phyloP scores from a whole-genome alignment of 352 stramenopile species.

The Phytophthora citricola region DNA sequence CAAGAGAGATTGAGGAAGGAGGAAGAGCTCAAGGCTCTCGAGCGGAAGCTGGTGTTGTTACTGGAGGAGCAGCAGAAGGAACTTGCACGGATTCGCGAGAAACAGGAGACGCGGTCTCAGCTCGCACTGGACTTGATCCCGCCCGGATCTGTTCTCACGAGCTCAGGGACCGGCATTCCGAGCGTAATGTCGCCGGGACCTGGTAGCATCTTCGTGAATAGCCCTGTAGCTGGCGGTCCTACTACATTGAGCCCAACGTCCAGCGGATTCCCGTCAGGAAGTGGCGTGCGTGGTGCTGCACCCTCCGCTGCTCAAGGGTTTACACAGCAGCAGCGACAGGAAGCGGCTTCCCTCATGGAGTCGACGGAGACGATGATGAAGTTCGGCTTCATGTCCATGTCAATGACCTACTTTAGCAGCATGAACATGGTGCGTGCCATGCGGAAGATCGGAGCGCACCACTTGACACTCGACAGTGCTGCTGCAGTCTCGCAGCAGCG shows the following conservation, averaged over 20 bases:
- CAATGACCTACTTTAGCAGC: slow-evolving; percentile 97
- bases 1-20: slow-evolving; percentile 90
- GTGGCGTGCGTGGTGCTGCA: not conserved
- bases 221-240: slow-evolving; percentile 27
- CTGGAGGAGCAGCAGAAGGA: slow-evolving; percentile 95
- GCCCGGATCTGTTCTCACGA: slow-evolving; percentile 3
- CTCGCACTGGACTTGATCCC: slow-evolving; percentile 55
- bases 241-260: slow-evolving; percentile 28
- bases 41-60: slow-evolving; percentile 94
- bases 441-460: slow-evolving; percentile 92
- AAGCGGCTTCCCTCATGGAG: slow-evolving; percentile 93
- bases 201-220: slow-evolving; percentile 29
- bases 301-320: slow-evolving; percentile 41
- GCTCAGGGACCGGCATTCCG: not conserved
- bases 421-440: slow-evolving; percentile 98
- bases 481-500: slow-evolving; percentile 65
- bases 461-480: slow-evolving; percentile 90
- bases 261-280: slow-evolving; percentile 5
- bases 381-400: slow-evolving; percentile 98
- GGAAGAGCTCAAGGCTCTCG: slow-evolving; percentile 92
- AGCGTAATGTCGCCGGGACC: slow-evolving; percentile 16
- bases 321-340: slow-evolving; percentile 86
- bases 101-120: slow-evolving; percentile 59
- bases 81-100: slow-evolving; percentile 75
- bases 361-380: slow-evolving; percentile 98